Percentiles rank a stretch among this genome's conserved stretches.
Evolutionary conservation across 148 eudicot species (phyloP).

Genomic region (Polygonum aviculare): DNA sequence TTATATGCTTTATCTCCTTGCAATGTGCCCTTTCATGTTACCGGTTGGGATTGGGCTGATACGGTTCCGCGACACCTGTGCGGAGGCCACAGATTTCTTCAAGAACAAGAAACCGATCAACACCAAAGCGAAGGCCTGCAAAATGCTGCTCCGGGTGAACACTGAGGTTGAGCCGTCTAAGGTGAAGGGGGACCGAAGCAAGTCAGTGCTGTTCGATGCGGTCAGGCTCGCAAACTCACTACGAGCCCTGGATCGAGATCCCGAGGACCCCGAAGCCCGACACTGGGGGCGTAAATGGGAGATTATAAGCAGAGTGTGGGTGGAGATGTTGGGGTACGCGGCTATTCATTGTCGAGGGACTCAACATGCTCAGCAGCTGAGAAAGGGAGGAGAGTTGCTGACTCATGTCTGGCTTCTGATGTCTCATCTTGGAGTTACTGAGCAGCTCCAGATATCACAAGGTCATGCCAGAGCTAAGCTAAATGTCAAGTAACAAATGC

Average conservation of each 20-base stretch:
- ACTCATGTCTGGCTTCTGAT: conserved; percentile 50
- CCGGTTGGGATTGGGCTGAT: conserved; percentile 50
- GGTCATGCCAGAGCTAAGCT: conserved; percentile 38
- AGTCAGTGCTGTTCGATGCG: conserved; percentile 47
- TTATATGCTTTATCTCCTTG: conserved; percentile 48
- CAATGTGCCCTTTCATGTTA: conserved; percentile 37
- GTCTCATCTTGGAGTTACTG: conserved; percentile 41
- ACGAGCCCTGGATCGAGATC: not conserved
- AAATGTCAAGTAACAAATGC: conserved; percentile 13
- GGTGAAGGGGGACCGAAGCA: conserved; percentile 49
- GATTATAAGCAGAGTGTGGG: conserved; percentile 30
- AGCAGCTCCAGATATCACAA: conserved; percentile 34
- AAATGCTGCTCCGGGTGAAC: conserved; percentile 31
- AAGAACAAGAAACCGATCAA: conserved; percentile 5
- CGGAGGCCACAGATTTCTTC: conserved; percentile 36
- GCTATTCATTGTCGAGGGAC: conserved; percentile 35
- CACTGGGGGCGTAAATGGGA: conserved; percentile 11
- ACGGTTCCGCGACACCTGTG: conserved; percentile 39
- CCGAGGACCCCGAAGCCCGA: too few relatives aligned
- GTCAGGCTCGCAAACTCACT: conserved; percentile 26
- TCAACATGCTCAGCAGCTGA: conserved; percentile 36
- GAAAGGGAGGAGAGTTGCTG: conserved; percentile 41
- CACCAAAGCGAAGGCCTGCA: conserved; percentile 15
- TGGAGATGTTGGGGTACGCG: conserved; percentile 31
- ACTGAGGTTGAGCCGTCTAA: conserved; percentile 31